phyloP scores from a whole-genome alignment of 2,329 filamentous ascomycete genomes.

The Fusarium tjaetaba region DNA sequence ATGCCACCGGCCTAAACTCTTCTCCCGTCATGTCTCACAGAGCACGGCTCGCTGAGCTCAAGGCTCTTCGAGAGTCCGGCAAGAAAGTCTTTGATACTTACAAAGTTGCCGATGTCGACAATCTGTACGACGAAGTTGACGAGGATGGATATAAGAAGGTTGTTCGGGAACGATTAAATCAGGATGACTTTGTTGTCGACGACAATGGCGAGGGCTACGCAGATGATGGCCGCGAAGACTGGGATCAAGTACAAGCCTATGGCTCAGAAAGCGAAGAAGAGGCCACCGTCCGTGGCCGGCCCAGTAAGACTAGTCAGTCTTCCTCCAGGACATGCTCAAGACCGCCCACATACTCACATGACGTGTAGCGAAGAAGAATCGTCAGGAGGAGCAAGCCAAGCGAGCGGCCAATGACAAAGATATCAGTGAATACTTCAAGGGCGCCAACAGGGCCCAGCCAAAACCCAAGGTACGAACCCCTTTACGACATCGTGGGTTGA shows the following conservation, averaged over 20 bases:
- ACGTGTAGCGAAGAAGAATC: slow-evolving; percentile 79
- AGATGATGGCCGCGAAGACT: slow-evolving; percentile 94
- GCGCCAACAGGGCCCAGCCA: slow-evolving; percentile 69
- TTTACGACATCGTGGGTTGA: background rate
- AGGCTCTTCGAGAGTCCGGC: slow-evolving; percentile 84
- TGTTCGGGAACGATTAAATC: slow-evolving; percentile 85
- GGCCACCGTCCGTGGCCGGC: slow-evolving; percentile 54
- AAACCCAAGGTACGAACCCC: slow-evolving; percentile 77
- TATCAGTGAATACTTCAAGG: slow-evolving; percentile 95
- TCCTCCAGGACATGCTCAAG: background rate
- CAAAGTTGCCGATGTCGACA: slow-evolving; percentile 82
- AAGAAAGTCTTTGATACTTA: slow-evolving; percentile 92
- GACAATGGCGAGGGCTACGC: slow-evolving; percentile 98
- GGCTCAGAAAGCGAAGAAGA: slow-evolving; percentile 76
- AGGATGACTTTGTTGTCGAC: slow-evolving; percentile 98
- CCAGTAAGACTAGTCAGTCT: slow-evolving; percentile 61
- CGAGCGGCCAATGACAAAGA: slow-evolving; percentile 88
- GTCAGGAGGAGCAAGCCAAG: slow-evolving; percentile 86
- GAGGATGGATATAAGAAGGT: slow-evolving; percentile 98
- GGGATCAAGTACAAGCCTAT: slow-evolving; percentile 78
- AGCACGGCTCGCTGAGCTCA: slow-evolving; percentile 78
- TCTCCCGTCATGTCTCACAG: slow-evolving; percentile 52
- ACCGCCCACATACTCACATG: background rate
- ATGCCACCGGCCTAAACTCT: slow-evolving; percentile 35
- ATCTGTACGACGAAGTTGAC: slow-evolving; percentile 95